Evolutionary conservation across 2,329 filamentous ascomycete genomes (phyloP), one percentile per base, ranked within the genome.

Genomic region (Trichothecium sympodiale): DNA sequence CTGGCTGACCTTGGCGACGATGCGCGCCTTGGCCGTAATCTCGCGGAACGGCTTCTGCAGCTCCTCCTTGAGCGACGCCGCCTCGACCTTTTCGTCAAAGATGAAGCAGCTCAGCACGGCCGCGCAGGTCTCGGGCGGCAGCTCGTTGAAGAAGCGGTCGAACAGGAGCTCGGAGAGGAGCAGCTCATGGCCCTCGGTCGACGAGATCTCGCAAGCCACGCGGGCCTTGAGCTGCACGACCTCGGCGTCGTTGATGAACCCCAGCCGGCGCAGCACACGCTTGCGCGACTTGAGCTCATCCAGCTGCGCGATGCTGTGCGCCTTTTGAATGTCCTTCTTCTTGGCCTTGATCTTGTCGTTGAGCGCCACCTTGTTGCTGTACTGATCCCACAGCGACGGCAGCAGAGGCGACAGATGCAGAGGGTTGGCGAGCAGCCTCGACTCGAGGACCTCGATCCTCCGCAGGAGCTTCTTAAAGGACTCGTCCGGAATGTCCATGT

Each of bases 381-480:
- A 96, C 54, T 87, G 82, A 29, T 88, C 78, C 69, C 91, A 98
- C 3, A 96, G 71, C 34, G 81, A 80, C 1, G 82, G 76, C 8
- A 98, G 67, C 25, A 86, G 74, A 3, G 88, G 85, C 4, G 88
- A 94, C 41, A 89, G 83, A 57, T 98, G 89, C 13, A 98, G 71
- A 4, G 89, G 87, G 56, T 94, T 96, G 12, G 84, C 75, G 18
- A 96, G 63, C 16, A 98, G 67, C 35, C 85, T 80, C 5, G 89
- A 91, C 60, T 98, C 91, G 2, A 98, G 74, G 9, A 96, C 84
- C 60, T 98, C 91, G 41, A 98, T 95, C 74, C 96, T 96, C 59
- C 87, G 66, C 38, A 96, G 72, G 4, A 95, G 74, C 55, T 87
- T 86, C 67, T 93, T 95, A 65, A 98, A 96, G 0, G 77, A 79